A percentile compares a stretch with the other conserved stretches of the same genome.
These are phyloP conservation scores for Lecanoromycetidae sp. DNA, from an alignment of 2,329 filamentous ascomycete genomes.

Conservation along the genomic window DNA sequence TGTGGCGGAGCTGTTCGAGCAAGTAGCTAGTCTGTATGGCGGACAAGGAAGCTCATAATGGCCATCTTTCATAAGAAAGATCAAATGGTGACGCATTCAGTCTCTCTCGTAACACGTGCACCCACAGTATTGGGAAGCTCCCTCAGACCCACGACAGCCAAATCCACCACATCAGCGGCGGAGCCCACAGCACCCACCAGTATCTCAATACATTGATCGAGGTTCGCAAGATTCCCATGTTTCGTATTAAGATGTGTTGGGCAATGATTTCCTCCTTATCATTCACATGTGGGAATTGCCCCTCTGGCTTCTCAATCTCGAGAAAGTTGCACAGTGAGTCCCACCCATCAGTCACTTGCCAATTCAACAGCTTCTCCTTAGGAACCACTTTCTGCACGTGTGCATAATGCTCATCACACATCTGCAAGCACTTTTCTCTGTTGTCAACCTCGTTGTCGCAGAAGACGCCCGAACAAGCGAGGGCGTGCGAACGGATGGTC, in stretches of 20 bases:
- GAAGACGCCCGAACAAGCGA: neutral
- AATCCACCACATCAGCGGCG: too few species aligned
- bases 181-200: too few species aligned
- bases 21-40: slow-evolving; percentile 10
- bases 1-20: slow-evolving; percentile 16
- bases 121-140: too few species aligned
- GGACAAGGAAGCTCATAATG: slow-evolving; percentile 17
- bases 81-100: neutral
- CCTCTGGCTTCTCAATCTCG: slow-evolving; percentile 26
- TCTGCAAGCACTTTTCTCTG: slow-evolving; percentile 18
- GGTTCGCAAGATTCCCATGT: too few species aligned
- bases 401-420: slow-evolving; percentile 29
- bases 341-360: slow-evolving; percentile 31
- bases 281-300: slow-evolving; percentile 14
- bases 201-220: too few species aligned
- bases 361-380: slow-evolving; percentile 27
- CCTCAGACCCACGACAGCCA: too few species aligned
- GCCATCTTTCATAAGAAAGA: neutral
- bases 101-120: too few species aligned
- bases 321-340: slow-evolving; percentile 33
- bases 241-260: too few species aligned
- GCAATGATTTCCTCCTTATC: too few species aligned
- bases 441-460: slow-evolving; percentile 1
- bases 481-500: neutral
- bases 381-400: slow-evolving; percentile 28